Base-by-base conservation (phyloP, 306 rosid species). In the Hylodesmum podocarpum region DNA sequence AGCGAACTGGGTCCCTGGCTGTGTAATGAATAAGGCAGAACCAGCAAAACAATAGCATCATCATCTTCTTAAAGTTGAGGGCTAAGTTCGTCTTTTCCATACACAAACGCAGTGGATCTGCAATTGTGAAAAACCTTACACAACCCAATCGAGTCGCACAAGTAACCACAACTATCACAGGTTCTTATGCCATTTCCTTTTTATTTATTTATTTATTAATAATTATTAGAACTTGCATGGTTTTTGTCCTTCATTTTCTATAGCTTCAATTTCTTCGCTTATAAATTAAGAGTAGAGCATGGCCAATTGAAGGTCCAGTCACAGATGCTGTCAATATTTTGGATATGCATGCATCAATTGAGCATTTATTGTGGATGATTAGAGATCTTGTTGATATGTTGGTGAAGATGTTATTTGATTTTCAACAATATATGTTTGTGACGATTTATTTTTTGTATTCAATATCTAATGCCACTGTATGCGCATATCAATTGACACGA, bases 91-190 rank as follows among this genome's bases (percentile, higher is more conserved):
- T 58, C 78, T 9, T 70, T 64, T 74, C 50, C 9, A 51, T 16
- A 1, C 37, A 19, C 47, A 4, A 18, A 27, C 6, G 25, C 75
- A 22, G 5, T 76, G 57, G 75, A 76, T 86, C 86, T 76, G 66
- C 68, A 47, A 76, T 55, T 77, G 34, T 25, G 58, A 80, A 73
- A 74, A 72, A 73, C 18, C 61, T 4, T 5, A 11, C 37, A 15
- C 73, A 3, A 24, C 28, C 43, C 41, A 5, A 61, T 41, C 36
- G n/a, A 65, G 24, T 76, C 43, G 9, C 70, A 13, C 40, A n/a
- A 47, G 53, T 66, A 70, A 31, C 73, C 5, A 41, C 71, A 70
- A 31, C 73, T 7, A 41, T 13, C 73, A 27, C 72, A 71, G 81
- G 78, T 76, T 75, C 76, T 75, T 16, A 29, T 11, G 27, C 67